Percentiles rank a stretch among this genome's conserved stretches.
These are phyloP conservation scores for Skeletonema costatum DNA, from an alignment of 108 stramenopile species.

Conservation along the genomic window DNA sequence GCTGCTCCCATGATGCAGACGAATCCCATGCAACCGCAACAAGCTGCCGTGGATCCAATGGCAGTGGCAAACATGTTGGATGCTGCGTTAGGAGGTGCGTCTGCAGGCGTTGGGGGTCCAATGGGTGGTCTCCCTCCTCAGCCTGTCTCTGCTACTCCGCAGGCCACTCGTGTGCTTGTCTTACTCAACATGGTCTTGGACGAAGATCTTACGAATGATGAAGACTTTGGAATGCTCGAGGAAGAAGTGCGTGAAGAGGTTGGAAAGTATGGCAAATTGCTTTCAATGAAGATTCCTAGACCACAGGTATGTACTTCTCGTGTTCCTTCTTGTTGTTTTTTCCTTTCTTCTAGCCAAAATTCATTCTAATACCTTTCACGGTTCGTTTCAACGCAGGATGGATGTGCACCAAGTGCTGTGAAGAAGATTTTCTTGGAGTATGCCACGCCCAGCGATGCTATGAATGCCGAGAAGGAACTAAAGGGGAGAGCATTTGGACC, in stretches of 20 bases:
- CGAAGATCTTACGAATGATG: constrained; percentile 89
- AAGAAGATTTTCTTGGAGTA: constrained; percentile 92
- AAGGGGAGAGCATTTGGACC: constrained; percentile 90
- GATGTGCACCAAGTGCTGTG: constrained; percentile 62
- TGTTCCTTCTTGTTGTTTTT: neutral
- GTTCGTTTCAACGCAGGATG: constrained; percentile 28
- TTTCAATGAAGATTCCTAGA: constrained; percentile 86
- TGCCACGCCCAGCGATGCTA: constrained; percentile 71
- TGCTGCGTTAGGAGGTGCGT: constrained; percentile 52
- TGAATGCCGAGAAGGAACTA: constrained; percentile 75
- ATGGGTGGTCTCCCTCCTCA: neutral
- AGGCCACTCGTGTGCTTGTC: constrained; percentile 78
- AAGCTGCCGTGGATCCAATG: constrained; percentile 51
- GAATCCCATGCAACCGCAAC: constrained; percentile 16
- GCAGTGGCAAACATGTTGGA: constrained; percentile 71
- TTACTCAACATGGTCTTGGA: constrained; percentile 97
- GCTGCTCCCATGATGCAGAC: constrained; percentile 35
- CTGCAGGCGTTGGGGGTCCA: neutral
- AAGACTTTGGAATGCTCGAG: constrained; percentile 78
- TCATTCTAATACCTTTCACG: neutral
- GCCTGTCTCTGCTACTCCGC: constrained; percentile 24
- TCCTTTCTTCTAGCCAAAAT: neutral
- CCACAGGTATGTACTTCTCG: constrained; percentile 34
- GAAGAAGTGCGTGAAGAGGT: constrained; percentile 88
- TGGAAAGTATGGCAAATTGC: constrained; percentile 78